A percentile compares a stretch with the other conserved stretches of the same genome.
These are phyloP conservation scores for Fusarium verrucosum DNA, from an alignment of 2,329 filamentous ascomycete species.

Conservation along the genomic window DNA sequence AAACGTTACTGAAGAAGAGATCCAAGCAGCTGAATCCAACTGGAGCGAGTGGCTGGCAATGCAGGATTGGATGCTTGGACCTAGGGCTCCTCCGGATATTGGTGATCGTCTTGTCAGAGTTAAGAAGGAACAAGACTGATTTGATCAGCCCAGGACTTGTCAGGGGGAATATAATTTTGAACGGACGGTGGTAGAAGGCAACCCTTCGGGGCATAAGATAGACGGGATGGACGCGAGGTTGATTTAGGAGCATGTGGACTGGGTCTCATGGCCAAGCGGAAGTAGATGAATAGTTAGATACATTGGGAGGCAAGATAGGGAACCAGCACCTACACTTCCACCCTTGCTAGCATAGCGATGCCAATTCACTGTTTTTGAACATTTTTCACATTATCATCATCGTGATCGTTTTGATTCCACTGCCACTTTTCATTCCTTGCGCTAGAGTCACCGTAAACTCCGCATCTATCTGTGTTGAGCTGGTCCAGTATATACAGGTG, in stretches of 20 bases:
- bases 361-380: slow-evolving; percentile 10
- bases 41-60: slow-evolving; percentile 98
- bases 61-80: slow-evolving; percentile 99
- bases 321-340: slow-evolving; percentile 31
- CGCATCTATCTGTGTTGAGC: slow-evolving; percentile 27
- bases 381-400: not conserved
- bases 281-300: slow-evolving; percentile 5
- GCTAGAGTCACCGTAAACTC: slow-evolving; percentile 20
- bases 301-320: slow-evolving; percentile 10
- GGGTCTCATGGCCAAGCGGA: not conserved
- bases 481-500: slow-evolving; percentile 32
- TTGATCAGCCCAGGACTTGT: not conserved
- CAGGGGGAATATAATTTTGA: not conserved
- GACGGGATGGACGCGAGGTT: not conserved
- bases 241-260: not conserved
- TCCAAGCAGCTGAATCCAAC: slow-evolving; percentile 79
- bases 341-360: slow-evolving; percentile 24
- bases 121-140: slow-evolving; percentile 45
- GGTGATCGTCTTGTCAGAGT: slow-evolving; percentile 44
- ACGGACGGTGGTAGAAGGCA: not conserved
- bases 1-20: slow-evolving; percentile 79
- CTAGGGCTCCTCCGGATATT: slow-evolving; percentile 67
- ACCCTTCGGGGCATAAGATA: not conserved
- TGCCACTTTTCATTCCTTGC: slow-evolving; percentile 17
- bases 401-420: not conserved